Evolutionary conservation across 139 green algal species (phyloP), one percentile per base, ranked within the genome.

Genomic region (Edaphochlamys debaryana): DNA sequence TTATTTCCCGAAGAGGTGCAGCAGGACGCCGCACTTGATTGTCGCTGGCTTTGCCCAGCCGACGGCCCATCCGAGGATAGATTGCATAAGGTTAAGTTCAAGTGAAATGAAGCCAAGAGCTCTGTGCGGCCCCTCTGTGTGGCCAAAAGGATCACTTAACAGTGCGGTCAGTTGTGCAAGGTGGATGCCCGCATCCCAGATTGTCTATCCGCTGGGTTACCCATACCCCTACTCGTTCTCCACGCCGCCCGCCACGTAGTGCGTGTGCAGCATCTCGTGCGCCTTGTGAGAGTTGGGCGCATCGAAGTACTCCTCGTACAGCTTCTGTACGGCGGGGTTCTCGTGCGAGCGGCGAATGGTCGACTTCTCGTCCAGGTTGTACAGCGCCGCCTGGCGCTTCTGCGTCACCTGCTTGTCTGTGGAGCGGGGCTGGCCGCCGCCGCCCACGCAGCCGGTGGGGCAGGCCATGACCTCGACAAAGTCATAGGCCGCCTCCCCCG

Each of bases 381-480:
- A 92, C 67, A 92, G 85, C 0, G 85, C 88, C 41, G 73, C 41
- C 81, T 94, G 91, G 32, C 91, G 69, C 85, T 92, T 92, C 60
- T 87, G 42, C 64, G 90, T 70, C 76, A 92, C 87, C 41, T 90
- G 66, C 80, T 92, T 92, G 86, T 92, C 90, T 15, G 86, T 86
- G 50, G 58, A 85, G 68, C 90, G 86, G 0, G 92, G 92, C 82
- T 95, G 90, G 40, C 92, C 92, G 56, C 88, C 92, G 67, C 92
- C 92, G n/a, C 90, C 89, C 73, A 95, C 93, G 85, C 92, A 95
- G 56, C 88, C 89, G 29, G 82, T 79, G 29, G 89, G 86, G 79
- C 89, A 92, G 15, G 89, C 86, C 89, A 92, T 92, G 34, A 93
- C 89, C 85, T 95, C 92, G 13, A 95, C 79, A 69, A 95, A 95